Conservation (phyloP, 75 land plant genomes). For the Selaginella moellendorffii region DNA sequence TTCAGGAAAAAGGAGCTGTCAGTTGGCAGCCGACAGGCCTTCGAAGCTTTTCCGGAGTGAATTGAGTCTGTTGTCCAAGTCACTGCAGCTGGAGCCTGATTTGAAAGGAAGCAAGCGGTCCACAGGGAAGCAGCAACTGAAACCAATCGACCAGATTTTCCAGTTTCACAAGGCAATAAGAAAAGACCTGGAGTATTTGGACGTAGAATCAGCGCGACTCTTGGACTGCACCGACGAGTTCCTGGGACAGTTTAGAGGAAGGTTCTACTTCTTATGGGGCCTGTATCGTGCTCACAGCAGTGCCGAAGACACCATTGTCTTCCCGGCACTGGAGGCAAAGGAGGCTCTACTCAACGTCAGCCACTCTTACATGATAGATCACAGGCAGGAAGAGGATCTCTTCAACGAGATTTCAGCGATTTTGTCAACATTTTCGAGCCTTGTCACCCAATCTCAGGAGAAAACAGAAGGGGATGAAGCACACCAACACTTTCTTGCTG, state of each 20-base stretch:
- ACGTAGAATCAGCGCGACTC: conserved; percentile 62
- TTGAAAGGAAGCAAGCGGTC: no score
- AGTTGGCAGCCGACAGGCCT: neutral
- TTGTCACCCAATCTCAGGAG: neutral
- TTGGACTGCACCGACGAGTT: conserved; percentile 41
- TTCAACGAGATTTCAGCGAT: conserved; percentile 57
- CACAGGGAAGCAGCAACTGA: conserved; percentile 16
- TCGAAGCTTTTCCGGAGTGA: neutral
- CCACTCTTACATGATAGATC: conserved; percentile 74
- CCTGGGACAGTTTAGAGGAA: conserved; percentile 58
- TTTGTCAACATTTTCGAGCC: conserved; percentile 37
- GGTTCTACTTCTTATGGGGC: conserved; percentile 65
- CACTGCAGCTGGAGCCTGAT: no score
- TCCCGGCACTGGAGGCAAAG: conserved; percentile 74
- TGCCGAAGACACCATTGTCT: conserved; percentile 87
- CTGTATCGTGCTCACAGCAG: conserved; percentile 79
- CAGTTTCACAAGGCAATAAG: conserved; percentile 78
- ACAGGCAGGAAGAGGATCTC: conserved; percentile 62
- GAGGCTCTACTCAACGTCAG: conserved; percentile 81
- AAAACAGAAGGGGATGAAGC: neutral
- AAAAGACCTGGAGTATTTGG: conserved; percentile 70
- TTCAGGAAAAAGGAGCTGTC: neutral
- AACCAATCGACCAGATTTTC: conserved; percentile 73
- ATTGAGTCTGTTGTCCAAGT: neutral
- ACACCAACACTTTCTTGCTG: conserved; percentile 32